Conservation (phyloP, 2,329 filamentous ascomycete species). For the Orbilia javanica region DNA sequence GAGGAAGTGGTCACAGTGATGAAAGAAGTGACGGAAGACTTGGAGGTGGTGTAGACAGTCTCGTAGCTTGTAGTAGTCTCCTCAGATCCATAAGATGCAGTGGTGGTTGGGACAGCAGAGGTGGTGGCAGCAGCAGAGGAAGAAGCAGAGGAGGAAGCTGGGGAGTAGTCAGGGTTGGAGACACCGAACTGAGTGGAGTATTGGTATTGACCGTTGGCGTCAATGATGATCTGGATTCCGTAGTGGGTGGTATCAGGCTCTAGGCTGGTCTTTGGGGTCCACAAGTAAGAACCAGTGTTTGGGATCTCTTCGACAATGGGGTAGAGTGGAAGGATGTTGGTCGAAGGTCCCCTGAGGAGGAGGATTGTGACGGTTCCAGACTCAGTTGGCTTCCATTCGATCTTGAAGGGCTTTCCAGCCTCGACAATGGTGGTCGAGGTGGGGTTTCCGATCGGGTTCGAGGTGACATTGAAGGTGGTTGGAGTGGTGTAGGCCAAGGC, state of each 20-base stretch:
- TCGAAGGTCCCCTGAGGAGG: conserved; percentile 72
- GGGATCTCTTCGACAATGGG: conserved; percentile 68
- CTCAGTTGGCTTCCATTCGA: conserved; percentile 71
- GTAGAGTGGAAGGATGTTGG: conserved; percentile 69
- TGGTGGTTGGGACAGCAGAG: conserved; percentile 35
- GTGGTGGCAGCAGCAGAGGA: conserved; percentile 54
- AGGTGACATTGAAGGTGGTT: conserved; percentile 63
- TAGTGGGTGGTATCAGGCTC: conserved; percentile 69
- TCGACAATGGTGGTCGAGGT: conserved; percentile 70
- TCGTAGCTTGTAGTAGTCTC: conserved; percentile 58
- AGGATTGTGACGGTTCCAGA: conserved; percentile 71
- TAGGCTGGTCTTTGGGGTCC: conserved; percentile 70
- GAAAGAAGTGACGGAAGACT: conserved; percentile 60
- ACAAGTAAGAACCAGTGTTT: conserved; percentile 72
- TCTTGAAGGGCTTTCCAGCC: conserved; percentile 71
- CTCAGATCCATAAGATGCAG: conserved; percentile 37
- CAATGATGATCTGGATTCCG: conserved; percentile 74
- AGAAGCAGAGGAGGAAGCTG: background rate
- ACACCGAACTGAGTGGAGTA: conserved; percentile 75
- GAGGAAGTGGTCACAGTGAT: conserved; percentile 54
- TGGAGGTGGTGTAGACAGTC: conserved; percentile 53
- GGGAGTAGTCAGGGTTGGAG: conserved; percentile 65
- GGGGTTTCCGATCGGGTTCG: conserved; percentile 72
- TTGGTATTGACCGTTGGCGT: conserved; percentile 73
- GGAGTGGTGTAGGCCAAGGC: conserved; percentile 62